phyloP scores from a whole-genome alignment of 75 land plant species.

The Pinus taeda region DNA sequence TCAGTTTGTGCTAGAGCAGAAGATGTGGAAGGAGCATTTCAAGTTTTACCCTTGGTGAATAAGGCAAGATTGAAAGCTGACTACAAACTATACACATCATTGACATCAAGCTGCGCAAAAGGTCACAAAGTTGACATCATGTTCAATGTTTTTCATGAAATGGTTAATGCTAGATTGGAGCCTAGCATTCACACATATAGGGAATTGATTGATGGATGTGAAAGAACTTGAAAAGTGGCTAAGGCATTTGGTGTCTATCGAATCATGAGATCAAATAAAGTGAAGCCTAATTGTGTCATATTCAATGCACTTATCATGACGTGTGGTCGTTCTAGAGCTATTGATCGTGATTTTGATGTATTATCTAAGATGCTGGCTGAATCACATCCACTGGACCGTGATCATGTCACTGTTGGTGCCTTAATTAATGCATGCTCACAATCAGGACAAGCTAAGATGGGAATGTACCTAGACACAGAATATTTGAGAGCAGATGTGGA shows the following conservation, averaged over 20 bases:
- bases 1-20: conserved; percentile 83
- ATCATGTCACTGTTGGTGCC: conserved; percentile 93
- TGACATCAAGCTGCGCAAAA: conserved; percentile 91
- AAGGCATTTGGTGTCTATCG: conserved; percentile 99
- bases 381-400: conserved; percentile 70
- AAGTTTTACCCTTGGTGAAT: conserved; percentile 61
- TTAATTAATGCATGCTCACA: conserved; percentile 75
- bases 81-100: conserved; percentile 86
- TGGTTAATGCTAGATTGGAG: conserved; percentile 76
- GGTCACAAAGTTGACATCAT: conserved; percentile 87
- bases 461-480: no score
- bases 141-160: conserved; percentile 94
- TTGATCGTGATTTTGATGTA: conserved; percentile 97
- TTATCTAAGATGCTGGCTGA: conserved; percentile 85
- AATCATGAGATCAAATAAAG: conserved; percentile 88
- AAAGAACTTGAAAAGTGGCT: conserved; percentile 84
- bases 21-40: conserved; percentile 86
- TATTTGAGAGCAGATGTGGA: no score
- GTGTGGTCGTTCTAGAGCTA: conserved; percentile 94
- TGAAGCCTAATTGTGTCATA: conserved; percentile 93
- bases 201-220: conserved; percentile 98
- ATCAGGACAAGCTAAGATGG: conserved; percentile 80
- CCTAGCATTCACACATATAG: conserved; percentile 93
- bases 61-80: conserved; percentile 73
- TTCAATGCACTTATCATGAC: conserved; percentile 97